Conservation (phyloP, 768 basidiomycete genomes). For the Lactarius sanguifluus region DNA sequence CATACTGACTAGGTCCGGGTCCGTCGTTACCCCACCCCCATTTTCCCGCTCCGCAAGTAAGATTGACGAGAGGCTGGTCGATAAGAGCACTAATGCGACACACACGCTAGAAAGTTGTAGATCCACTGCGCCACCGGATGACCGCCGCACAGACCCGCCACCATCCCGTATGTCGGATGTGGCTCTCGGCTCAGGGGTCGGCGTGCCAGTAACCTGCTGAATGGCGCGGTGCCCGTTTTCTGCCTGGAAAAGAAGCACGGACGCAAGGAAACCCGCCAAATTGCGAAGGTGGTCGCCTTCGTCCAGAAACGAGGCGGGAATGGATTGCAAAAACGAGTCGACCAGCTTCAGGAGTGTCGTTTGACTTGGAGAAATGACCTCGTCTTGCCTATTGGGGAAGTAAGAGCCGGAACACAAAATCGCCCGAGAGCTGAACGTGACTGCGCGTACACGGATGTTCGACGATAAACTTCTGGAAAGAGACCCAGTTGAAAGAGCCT, state of each 20-base stretch:
- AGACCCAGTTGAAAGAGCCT: conserved; percentile 26
- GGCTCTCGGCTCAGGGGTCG: neutral
- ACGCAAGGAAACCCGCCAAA: conserved; percentile 18
- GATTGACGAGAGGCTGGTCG: conserved; percentile 24
- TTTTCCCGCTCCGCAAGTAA: conserved; percentile 23
- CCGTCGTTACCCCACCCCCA: neutral
- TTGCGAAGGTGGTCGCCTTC: neutral
- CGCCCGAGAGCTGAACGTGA: neutral
- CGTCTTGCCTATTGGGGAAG: conserved; percentile 50
- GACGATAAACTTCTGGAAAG: conserved; percentile 27
- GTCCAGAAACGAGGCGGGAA: conserved; percentile 28
- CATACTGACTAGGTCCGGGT: conserved; percentile 16
- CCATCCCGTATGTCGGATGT: conserved; percentile 1
- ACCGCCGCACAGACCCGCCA: conserved; percentile 2
- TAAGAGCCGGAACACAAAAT: neutral
- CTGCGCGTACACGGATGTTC: conserved; percentile 23
- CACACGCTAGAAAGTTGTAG: conserved; percentile 26
- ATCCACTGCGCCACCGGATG: conserved; percentile 13
- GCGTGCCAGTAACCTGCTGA: conserved; percentile 16
- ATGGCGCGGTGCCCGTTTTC: conserved; percentile 17
- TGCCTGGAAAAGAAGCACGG: conserved; percentile 14
- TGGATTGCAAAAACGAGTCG: conserved; percentile 76
- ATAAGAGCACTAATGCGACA: conserved; percentile 24
- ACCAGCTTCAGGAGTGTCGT: conserved; percentile 84
- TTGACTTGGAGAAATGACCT: conserved; percentile 81